Conservation (phyloP, 768 basidiomycete species). For the Fistulinella prunicolor region DNA sequence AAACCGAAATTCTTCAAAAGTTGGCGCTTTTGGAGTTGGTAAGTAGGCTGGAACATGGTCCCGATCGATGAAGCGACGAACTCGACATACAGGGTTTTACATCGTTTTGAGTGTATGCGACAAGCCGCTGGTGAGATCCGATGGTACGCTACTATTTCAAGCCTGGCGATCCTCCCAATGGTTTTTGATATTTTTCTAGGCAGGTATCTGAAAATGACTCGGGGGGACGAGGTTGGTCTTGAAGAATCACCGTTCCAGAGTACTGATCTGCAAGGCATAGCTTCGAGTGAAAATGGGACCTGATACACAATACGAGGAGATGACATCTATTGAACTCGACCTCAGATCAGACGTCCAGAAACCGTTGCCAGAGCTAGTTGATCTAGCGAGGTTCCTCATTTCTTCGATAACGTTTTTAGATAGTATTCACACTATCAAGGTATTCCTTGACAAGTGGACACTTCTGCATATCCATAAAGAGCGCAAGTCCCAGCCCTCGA, state of each 20-base stretch:
- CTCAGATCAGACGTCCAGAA: slow-evolving; percentile 30
- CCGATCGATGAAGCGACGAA: neutral
- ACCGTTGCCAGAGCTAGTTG: slow-evolving; percentile 42
- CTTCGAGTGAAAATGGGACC: slow-evolving; percentile 27
- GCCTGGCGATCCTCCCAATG: too few species aligned
- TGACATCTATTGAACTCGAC: neutral
- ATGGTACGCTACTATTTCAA: slow-evolving; percentile 1
- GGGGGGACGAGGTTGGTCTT: neutral
- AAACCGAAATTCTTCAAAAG: slow-evolving; percentile 8
- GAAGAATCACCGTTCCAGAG: neutral
- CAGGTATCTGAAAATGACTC: neutral
- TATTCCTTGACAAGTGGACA: slow-evolving; percentile 1
- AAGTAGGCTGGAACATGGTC: neutral
- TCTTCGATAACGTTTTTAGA: slow-evolving; percentile 50
- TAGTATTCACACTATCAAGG: slow-evolving; percentile 25
- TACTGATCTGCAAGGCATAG: slow-evolving; percentile 23
- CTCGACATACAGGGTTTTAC: slow-evolving; percentile 10
- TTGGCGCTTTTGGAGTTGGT: slow-evolving; percentile 20
- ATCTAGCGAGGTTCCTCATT: slow-evolving; percentile 46
- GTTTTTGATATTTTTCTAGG: too few species aligned
- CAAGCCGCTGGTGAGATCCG: slow-evolving; percentile 12
- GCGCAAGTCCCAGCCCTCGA: neutral
- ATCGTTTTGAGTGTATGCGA: slow-evolving; percentile 18
- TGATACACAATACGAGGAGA: neutral
- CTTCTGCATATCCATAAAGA: neutral